phyloP scores from a whole-genome alignment of 164 flowering plant genomes.

The Euptelea pleiosperma region DNA sequence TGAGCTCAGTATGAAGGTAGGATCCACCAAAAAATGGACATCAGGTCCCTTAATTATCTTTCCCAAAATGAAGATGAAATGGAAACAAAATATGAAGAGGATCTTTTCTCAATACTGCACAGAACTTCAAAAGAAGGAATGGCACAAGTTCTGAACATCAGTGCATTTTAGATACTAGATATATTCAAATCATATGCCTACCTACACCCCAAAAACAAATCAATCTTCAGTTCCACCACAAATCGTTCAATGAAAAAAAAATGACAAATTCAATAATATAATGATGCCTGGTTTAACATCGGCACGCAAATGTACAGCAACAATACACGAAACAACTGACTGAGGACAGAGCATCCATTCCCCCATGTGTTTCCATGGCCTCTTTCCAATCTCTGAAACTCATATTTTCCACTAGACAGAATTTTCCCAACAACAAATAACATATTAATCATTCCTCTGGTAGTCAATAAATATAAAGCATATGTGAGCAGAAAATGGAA shows the following conservation, averaged over 20 bases:
- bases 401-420: conserved; percentile 1
- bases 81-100: too few species aligned
- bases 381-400: conserved; percentile 7
- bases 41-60: too few species aligned
- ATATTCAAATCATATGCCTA: background rate
- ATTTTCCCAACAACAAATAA: background rate
- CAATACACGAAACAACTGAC: conserved; percentile 7
- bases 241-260: background rate
- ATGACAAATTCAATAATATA: conserved; percentile 6
- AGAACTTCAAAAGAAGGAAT: too few species aligned
- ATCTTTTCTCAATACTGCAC: too few species aligned
- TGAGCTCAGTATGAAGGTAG: too few species aligned
- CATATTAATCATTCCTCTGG: conserved; percentile 3
- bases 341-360: background rate
- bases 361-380: background rate
- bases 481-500: background rate
- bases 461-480: conserved; percentile 1
- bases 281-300: background rate
- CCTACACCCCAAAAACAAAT: background rate
- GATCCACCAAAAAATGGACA: too few species aligned
- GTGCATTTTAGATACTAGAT: background rate
- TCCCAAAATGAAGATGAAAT: too few species aligned
- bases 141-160: background rate
- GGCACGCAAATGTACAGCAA: conserved; percentile 8
- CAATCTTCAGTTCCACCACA: background rate